Evolutionary conservation across 2,329 filamentous ascomycete species (phyloP), one percentile per base, ranked within the genome.

Genomic region (Cladobotryum mycophilum): DNA sequence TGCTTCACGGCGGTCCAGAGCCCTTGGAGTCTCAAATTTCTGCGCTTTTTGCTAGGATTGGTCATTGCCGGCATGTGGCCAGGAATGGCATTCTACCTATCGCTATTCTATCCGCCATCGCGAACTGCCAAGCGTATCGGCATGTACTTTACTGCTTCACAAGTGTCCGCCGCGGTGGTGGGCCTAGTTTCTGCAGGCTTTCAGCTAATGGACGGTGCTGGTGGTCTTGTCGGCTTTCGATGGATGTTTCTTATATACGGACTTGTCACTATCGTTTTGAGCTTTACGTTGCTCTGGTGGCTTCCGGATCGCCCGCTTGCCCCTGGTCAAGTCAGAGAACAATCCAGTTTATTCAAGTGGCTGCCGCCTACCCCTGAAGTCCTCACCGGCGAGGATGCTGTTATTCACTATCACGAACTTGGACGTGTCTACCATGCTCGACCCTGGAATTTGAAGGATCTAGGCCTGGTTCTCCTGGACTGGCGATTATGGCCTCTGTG

Each of bases 21-120:
- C 38, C 86, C 87, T 7, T 95, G 89, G 86, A 93, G 88, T 62
- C 76, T 95, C 60, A 91, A 92, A 79, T 75, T 95, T n/a, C 77
- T 96, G 25, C 84, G 90, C 7, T 85, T 96, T 50, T 76, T 96
- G 11, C 80, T 96, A 6, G 90, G 90, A 44, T 79, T 93, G 13
- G 89, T 95, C 20, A 91, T 91, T 64, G 90, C 90, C 1, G 90
- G 90, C 43, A 90, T 96, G 85, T 96, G 90, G 90, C 90, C 90
- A 0, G 90, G 90, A 45, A 95, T 96, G 90, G 82, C 89, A 9
- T 93, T 93, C 67, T 96, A 95, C 63, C 76, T 96, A 43, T 95
- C 90, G 0, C 76, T 95, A 7, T 96, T 95, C 74, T 96, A 96
- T 63, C 90, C 90, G 6, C 89, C 90, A 0, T 88, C 87, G 5